A percentile compares a stretch with the other conserved stretches of the same genome.
Evolutionary conservation across 768 basidiomycete genomes (phyloP).

Genomic region (Phylloporus rhodoxanthus): DNA sequence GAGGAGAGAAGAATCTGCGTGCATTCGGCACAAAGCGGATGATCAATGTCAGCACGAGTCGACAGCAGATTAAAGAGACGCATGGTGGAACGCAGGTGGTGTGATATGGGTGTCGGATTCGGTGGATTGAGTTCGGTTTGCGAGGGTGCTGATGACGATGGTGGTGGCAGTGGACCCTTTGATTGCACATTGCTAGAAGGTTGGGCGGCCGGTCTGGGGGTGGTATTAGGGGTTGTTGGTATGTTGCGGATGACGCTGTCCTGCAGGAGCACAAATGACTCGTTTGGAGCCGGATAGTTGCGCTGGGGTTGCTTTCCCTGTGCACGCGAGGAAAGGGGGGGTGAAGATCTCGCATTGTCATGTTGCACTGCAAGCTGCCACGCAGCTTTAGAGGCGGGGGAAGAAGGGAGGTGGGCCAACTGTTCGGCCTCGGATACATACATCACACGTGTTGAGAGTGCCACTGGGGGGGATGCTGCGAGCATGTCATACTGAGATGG

Average conservation of each 20-base stretch:
- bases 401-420: constrained; percentile 41
- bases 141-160: constrained; percentile 25
- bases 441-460: constrained; percentile 38
- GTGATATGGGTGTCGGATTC: constrained; percentile 69
- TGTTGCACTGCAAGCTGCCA: constrained; percentile 55
- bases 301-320: constrained; percentile 59
- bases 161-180: constrained; percentile 23
- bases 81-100: constrained; percentile 69
- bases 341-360: constrained; percentile 28
- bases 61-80: constrained; percentile 74
- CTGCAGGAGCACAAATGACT: constrained; percentile 88
- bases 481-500: constrained; percentile 88
- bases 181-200: constrained; percentile 29
- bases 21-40: constrained; percentile 94
- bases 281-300: constrained; percentile 55
- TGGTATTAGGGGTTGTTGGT: constrained; percentile 45
- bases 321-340: constrained; percentile 47
- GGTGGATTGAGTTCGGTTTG: constrained; percentile 47
- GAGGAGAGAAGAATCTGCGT: constrained; percentile 73
- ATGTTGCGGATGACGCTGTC: constrained; percentile 74
- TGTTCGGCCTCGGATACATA: constrained; percentile 40
- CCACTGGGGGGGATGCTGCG: constrained; percentile 58
- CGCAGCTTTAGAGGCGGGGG: constrained; percentile 50
- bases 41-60: constrained; percentile 74
- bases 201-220: constrained; percentile 39